Base-by-base conservation (phyloP, 805 yeast species). In the Pichia cephalocereana region DNA sequence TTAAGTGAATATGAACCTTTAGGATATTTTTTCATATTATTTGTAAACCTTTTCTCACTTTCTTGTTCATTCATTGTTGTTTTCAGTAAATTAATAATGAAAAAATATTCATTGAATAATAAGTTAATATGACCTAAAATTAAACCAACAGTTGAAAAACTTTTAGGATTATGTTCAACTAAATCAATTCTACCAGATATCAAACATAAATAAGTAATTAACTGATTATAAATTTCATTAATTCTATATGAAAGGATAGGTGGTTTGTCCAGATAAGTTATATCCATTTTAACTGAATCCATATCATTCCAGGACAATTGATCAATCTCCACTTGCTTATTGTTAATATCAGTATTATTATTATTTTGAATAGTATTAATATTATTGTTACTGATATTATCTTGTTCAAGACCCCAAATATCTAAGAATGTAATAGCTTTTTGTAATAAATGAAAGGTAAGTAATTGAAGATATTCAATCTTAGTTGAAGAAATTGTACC, bases 131-230 rank as follows among this genome's bases (percentile, higher is more conserved):
- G 93, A 55, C 82, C 86, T 3, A 81, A 76, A 15, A 86, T 67
- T 17, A 74, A 70, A 56, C 85, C 90, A 46, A 86, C 62, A 8
- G 80, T 62, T 53, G 82, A 83, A 58, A 88, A 80, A 2, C 91
- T 91, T 17, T 70, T 70, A 5, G 80, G 73, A 59, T 84, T 85
- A 55, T 81, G 83, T 58, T 86, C 93, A 36, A 85, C 78, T 63
- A 86, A 70, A 61, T 86, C 93, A 53, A 86, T 65, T 56, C 95
- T 67, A n/a, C 95, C 95, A 15, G 83, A 70, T 10, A 85, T 75
- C 54, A 86, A 57, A 2, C 83, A 82, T 53, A 84, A 68, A 57
- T 85, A 85, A 1, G 77, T 70, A 56, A 76, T 75, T 15, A 83
- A 58, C 6, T 81, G 68, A 28, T 77, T 75, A 55, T 82, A 75